These are phyloP conservation scores for Pseudoscleropodium purum DNA, from an alignment of 225 moss, liverwort and hornwort species.

Conservation along the genomic window DNA sequence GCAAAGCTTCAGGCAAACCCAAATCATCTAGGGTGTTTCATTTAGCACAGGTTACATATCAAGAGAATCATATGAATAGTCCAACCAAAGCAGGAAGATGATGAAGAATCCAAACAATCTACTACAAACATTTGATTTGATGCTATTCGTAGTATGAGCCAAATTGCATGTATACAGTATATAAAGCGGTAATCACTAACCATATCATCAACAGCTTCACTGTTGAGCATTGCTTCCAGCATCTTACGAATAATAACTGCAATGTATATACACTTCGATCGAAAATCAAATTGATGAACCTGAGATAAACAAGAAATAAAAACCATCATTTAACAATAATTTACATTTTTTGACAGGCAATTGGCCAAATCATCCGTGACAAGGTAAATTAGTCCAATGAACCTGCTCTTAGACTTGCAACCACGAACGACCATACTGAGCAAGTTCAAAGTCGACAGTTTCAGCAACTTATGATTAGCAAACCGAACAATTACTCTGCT, in stretches of 20 bases:
- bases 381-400: background rate
- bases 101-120: background rate
- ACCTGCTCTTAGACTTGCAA: background rate
- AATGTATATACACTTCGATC: slow-evolving; percentile 87
- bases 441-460: background rate
- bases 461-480: background rate
- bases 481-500: background rate
- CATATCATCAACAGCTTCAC: slow-evolving; percentile 97
- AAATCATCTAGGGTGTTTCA: background rate
- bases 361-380: background rate
- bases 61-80: background rate
- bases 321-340: background rate
- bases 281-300: slow-evolving; percentile 94
- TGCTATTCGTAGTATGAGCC: background rate
- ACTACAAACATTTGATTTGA: background rate
- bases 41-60: background rate
- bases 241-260: slow-evolving; percentile 97
- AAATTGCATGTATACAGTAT: background rate
- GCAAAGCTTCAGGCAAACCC: background rate
- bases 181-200: slow-evolving; percentile 17
- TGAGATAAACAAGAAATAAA: slow-evolving; percentile 13
- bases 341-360: background rate
- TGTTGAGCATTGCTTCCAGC: slow-evolving; percentile 97
- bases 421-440: background rate
- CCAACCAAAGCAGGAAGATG: background rate